Evolutionary conservation across 2,329 filamentous ascomycete genomes (phyloP).

Genomic region (Fusarium pilosicola): DNA sequence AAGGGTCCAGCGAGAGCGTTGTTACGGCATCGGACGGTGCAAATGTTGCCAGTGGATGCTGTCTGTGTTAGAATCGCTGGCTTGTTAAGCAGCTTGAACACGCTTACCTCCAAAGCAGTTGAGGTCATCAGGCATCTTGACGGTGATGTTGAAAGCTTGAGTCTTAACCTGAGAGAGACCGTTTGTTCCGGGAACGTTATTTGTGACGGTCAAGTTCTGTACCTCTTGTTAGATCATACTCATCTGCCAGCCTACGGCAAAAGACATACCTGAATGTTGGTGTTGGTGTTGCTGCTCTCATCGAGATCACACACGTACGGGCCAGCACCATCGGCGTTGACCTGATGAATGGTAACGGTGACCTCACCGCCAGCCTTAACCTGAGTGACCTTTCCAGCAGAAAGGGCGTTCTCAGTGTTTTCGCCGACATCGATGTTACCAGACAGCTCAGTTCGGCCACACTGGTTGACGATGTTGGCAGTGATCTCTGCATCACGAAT

Average conservation of each 20-base stretch:
- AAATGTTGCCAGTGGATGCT: conserved; percentile 67
- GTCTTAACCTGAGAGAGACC: conserved; percentile 66
- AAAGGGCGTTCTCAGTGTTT: conserved; percentile 63
- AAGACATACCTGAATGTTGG: conserved; percentile 22
- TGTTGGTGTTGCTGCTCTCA: conserved; percentile 54
- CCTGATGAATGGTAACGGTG: conserved; percentile 72
- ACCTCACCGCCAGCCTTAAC: conserved; percentile 58
- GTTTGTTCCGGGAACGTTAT: conserved; percentile 68
- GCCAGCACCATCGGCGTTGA: conserved; percentile 73
- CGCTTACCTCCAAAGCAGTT: conserved; percentile 62
- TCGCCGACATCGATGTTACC: conserved; percentile 71
- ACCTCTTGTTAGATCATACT: not conserved
- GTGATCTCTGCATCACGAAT: conserved; percentile 67
- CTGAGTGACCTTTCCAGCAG: conserved; percentile 58
- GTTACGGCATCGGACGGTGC: conserved; percentile 69
- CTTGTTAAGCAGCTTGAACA: too few species aligned
- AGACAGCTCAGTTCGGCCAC: conserved; percentile 68
- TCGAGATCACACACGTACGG: conserved; percentile 66
- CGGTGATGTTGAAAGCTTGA: conserved; percentile 65
- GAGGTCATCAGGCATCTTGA: conserved; percentile 61
- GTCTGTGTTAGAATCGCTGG: not conserved
- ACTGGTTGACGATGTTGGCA: conserved; percentile 65
- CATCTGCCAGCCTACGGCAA: fast-evolving
- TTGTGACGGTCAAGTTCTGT: conserved; percentile 59
- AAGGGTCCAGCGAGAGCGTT: conserved; percentile 66